Evolutionary conservation across 352 stramenopile species (phyloP).

Genomic region (Globisporangium polare): DNA sequence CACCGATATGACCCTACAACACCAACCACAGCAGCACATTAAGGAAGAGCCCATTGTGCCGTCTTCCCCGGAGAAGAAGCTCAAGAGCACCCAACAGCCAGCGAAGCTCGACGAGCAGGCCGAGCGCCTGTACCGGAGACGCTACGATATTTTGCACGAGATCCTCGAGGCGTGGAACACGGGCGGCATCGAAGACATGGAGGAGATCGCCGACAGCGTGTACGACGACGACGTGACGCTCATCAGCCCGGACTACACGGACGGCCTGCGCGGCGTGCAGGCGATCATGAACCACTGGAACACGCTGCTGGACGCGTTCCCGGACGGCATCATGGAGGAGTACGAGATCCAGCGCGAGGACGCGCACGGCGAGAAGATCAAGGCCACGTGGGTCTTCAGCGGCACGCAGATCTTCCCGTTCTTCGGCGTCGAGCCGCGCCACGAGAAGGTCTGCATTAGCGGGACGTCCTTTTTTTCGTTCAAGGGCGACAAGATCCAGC

Average conservation of each 20-base stretch:
- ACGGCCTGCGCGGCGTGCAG: constrained; percentile 58
- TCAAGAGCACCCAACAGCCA: constrained; percentile 23
- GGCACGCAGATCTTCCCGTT: constrained; percentile 77
- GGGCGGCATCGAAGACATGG: constrained; percentile 74
- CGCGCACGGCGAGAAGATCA: constrained; percentile 56
- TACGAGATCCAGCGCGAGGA: constrained; percentile 70
- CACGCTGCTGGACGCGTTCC: constrained; percentile 63
- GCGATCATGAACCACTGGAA: constrained; percentile 76
- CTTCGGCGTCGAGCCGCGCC: constrained; percentile 60
- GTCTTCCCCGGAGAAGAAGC: constrained; percentile 28
- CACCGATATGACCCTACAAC: constrained; percentile 23
- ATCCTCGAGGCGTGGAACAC: constrained; percentile 82
- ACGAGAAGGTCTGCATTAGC: constrained; percentile 77
- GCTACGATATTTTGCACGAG: constrained; percentile 70
- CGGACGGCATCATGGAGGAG: constrained; percentile 81
- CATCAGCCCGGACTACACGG: constrained; percentile 57
- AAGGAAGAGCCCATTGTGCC: constrained; percentile 9
- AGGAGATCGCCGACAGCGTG: constrained; percentile 73
- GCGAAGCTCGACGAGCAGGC: constrained; percentile 32
- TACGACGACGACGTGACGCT: constrained; percentile 72
- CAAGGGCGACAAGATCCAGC: constrained; percentile 68
- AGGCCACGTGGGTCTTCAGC: constrained; percentile 71
- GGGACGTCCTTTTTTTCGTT: constrained; percentile 77
- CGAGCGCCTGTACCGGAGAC: constrained; percentile 53
- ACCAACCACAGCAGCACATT: constrained; percentile 19